These are phyloP conservation scores for Acacia pycnantha DNA, from an alignment of 331 rosid genomes.

Conservation along the genomic window DNA sequence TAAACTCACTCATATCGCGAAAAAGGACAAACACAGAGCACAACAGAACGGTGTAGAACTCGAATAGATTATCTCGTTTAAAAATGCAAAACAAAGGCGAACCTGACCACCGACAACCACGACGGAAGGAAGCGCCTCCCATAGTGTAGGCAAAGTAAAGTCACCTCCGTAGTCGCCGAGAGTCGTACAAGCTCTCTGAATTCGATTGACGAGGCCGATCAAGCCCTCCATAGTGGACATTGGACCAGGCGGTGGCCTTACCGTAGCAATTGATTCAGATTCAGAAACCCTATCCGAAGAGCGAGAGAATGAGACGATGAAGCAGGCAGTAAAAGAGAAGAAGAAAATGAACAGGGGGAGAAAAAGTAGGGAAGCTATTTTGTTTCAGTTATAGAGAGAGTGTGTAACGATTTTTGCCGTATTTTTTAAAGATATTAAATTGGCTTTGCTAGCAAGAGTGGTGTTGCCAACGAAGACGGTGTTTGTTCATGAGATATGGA, in stretches of 20 bases:
- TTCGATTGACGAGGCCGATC: constrained; percentile 54
- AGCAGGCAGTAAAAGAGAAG: constrained; percentile 28
- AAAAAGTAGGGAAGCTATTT: constrained; percentile 43
- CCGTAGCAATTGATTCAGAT: background rate
- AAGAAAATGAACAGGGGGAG: constrained; percentile 27
- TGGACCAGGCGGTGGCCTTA: background rate
- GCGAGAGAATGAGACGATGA: constrained; percentile 15
- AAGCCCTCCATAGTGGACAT: constrained; percentile 56
- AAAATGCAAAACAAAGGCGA: background rate
- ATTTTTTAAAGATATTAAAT: background rate
- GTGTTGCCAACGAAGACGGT: background rate
- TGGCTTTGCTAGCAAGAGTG: background rate
- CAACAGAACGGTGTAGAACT: background rate
- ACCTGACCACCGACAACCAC: constrained; percentile 69
- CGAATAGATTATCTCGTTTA: background rate
- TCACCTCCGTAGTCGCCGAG: constrained; percentile 58
- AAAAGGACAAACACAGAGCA: background rate
- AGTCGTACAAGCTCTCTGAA: constrained; percentile 57
- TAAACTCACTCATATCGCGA: background rate
- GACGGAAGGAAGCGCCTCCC: constrained; percentile 66
- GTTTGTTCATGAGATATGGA: constrained; percentile 2
- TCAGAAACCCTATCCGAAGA: background rate
- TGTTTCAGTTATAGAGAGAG: background rate
- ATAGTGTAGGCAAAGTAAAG: constrained; percentile 60
- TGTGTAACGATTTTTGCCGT: background rate